Evolutionary conservation across 1,139 yeast genomes (phyloP).

Genomic region (Scheffersomyces titani): DNA sequence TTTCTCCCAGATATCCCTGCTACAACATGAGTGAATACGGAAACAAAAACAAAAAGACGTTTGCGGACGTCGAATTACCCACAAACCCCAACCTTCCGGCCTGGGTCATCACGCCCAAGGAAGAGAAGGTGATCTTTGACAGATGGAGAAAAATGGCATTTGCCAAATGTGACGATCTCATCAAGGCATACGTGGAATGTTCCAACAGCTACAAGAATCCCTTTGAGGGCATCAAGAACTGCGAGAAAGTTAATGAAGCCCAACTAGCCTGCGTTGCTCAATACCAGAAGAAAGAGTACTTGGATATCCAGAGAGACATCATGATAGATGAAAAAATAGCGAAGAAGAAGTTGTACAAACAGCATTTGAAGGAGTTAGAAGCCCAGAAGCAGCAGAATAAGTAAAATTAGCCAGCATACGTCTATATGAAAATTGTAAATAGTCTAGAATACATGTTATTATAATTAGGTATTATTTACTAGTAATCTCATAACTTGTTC

Average conservation of each 20-base stretch:
- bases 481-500: too few species aligned
- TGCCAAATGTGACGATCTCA: constrained; percentile 67
- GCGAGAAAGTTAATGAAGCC: constrained; percentile 33
- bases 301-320: constrained; percentile 71
- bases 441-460: background rate
- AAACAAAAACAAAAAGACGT: constrained; percentile 30
- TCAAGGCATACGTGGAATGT: constrained; percentile 49
- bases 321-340: constrained; percentile 58
- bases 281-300: constrained; percentile 65
- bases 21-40: constrained; percentile 14
- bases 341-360: constrained; percentile 19
- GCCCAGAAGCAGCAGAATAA: background rate
- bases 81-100: constrained; percentile 60
- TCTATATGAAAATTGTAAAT: background rate
- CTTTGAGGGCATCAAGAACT: constrained; percentile 62
- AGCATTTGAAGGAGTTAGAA: background rate
- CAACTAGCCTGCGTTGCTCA: constrained; percentile 59
- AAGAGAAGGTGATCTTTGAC: constrained; percentile 77
- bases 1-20: background rate
- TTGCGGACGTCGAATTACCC: constrained; percentile 43
- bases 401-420: background rate
- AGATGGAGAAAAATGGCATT: constrained; percentile 79
- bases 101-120: constrained; percentile 86
- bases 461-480: too few species aligned
- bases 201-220: constrained; percentile 44